phyloP scores from a whole-genome alignment of 1,284 basidiomycete genomes.

The Melampsora occidentalis region DNA sequence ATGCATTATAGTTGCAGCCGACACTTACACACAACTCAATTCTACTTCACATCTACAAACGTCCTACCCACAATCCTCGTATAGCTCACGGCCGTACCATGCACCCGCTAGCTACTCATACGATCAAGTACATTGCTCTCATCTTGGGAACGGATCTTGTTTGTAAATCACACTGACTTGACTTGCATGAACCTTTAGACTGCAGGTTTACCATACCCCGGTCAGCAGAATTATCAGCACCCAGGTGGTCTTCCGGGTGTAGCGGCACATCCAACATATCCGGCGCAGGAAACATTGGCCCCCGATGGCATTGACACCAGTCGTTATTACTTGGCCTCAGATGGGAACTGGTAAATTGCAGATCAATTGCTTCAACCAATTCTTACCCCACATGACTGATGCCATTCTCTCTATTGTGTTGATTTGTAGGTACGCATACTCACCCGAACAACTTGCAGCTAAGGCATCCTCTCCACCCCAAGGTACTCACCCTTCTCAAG shows the following conservation, averaged over 20 bases:
- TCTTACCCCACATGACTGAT: neutral
- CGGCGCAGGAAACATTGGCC: neutral
- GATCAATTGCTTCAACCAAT: no score
- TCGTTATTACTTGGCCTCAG: slow-evolving; percentile 39
- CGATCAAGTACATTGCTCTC: slow-evolving; percentile 15
- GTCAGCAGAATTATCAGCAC: slow-evolving; percentile 15
- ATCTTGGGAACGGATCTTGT: neutral
- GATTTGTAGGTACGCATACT: slow-evolving; percentile 35
- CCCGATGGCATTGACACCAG: slow-evolving; percentile 41
- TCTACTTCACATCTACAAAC: slow-evolving; percentile 7
- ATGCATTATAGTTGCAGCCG: slow-evolving; percentile 25
- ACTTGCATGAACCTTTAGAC: neutral
- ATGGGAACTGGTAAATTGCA: slow-evolving; percentile 35
- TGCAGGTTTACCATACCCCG: neutral
- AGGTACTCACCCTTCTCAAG: neutral
- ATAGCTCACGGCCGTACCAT: slow-evolving; percentile 16
- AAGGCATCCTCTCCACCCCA: slow-evolving; percentile 10
- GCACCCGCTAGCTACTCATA: slow-evolving; percentile 35
- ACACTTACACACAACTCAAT: slow-evolving; percentile 40
- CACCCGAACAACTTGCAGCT: slow-evolving; percentile 31
- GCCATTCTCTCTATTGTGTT: neutral
- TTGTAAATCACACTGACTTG: neutral
- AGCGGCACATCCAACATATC: slow-evolving; percentile 21
- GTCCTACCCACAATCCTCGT: slow-evolving; percentile 1
- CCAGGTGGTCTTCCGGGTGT: neutral